phyloP scores from a whole-genome alignment of 1,139 yeast genomes.

The Meyerozyma sp. region DNA sequence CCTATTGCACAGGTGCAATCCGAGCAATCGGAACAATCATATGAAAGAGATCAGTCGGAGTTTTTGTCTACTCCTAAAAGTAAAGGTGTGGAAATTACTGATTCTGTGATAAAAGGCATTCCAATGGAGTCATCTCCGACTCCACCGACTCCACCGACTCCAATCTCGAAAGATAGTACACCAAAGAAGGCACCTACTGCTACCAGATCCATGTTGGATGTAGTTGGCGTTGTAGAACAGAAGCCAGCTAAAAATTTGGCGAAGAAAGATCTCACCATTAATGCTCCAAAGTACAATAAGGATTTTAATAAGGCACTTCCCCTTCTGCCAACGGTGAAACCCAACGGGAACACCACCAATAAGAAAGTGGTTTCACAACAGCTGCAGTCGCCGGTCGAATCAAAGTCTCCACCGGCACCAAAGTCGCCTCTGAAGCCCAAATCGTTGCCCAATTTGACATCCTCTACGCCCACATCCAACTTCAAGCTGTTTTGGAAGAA shows the following conservation, averaged over 20 bases:
- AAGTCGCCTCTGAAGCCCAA: neutral
- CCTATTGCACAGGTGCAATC: no score
- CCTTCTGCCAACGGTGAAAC: neutral
- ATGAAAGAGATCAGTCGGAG: neutral
- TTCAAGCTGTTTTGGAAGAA: slow-evolving; percentile 1
- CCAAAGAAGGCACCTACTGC: neutral
- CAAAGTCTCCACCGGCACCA: neutral
- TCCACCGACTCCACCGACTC: slow-evolving; percentile 3
- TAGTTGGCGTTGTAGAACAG: slow-evolving; percentile 3
- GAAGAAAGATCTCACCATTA: neutral
- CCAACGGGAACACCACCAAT: neutral
- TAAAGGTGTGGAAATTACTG: neutral
- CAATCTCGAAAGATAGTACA: slow-evolving; percentile 2
- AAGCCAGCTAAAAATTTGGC: neutral
- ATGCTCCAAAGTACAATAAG: neutral
- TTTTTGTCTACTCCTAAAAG: neutral
- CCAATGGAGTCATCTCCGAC: neutral
- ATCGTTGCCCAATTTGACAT: neutral
- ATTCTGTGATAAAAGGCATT: neutral
- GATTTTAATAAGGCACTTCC: neutral
- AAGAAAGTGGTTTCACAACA: neutral
- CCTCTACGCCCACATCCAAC: neutral
- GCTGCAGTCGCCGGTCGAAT: neutral
- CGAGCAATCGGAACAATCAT: neutral
- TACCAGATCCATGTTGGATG: slow-evolving; percentile 7